A percentile compares a stretch with the other conserved stretches of the same genome.
phyloP scores from a whole-genome alignment of 129 eudicot genomes.

The Cynara cardunculus region DNA sequence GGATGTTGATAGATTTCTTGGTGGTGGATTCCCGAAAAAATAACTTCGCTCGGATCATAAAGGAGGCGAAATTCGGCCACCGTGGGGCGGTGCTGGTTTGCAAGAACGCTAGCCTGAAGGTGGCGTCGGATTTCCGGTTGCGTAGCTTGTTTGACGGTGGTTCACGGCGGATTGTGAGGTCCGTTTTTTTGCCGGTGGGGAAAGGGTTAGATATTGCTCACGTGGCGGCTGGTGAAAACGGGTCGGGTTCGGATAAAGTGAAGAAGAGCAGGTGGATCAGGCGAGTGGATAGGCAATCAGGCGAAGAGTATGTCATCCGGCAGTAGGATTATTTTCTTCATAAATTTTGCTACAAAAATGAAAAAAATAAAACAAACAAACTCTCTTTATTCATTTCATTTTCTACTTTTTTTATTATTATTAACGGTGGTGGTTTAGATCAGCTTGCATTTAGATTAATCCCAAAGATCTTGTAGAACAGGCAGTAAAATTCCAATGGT shows the following conservation, averaged over 20 bases:
- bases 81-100: constrained; percentile 84
- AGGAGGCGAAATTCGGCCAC: constrained; percentile 62
- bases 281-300: constrained; percentile 47
- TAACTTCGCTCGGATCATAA: constrained; percentile 40
- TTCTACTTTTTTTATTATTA: not conserved
- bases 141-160: constrained; percentile 43
- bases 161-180: constrained; percentile 59
- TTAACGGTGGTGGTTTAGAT: too few relatives aligned
- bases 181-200: constrained; percentile 80
- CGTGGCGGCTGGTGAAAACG: constrained; percentile 53
- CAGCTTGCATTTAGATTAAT: too few relatives aligned
- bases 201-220: constrained; percentile 81
- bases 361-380: not conserved
- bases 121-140: constrained; percentile 48
- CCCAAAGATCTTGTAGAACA: too few relatives aligned
- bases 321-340: constrained; percentile 2
- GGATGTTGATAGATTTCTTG: constrained; percentile 53
- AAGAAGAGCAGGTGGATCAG: constrained; percentile 51
- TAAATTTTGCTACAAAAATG: not conserved
- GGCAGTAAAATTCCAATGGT: too few relatives aligned
- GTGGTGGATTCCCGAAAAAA: constrained; percentile 48
- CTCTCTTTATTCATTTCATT: not conserved
- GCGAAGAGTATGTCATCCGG: constrained; percentile 61
- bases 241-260: constrained; percentile 27
- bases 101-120: constrained; percentile 53